Evolutionary conservation across 495 filamentous ascomycete genomes (phyloP).

Genomic region (Lasiosphaeria ovina): DNA sequence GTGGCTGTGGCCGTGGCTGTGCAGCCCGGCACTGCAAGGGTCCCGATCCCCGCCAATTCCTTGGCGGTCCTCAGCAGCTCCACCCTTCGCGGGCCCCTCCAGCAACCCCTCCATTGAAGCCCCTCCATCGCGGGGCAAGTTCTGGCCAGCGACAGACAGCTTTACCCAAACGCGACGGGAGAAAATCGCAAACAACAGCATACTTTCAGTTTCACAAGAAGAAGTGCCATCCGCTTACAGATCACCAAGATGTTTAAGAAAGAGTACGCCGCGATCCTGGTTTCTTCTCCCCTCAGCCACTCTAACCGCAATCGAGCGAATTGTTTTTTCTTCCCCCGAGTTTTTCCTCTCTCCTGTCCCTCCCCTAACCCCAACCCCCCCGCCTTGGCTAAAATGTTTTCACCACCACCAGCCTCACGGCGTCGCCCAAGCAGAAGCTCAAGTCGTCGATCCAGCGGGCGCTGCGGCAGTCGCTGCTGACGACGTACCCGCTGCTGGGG

Average conservation of each 20-base stretch:
- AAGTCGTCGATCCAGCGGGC: conserved; percentile 92
- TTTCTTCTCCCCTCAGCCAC: not conserved
- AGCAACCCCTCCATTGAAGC: conserved; percentile 21
- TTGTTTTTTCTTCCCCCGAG: not conserved
- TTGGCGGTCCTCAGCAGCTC: conserved; percentile 5
- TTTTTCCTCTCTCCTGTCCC: not conserved
- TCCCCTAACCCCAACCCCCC: not conserved
- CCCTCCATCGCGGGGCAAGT: conserved; percentile 26
- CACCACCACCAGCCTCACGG: conserved; percentile 56
- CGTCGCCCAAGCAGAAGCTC: conserved; percentile 87
- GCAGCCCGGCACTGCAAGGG: conserved; percentile 2
- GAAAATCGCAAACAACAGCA: not conserved
- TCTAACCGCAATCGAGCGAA: not conserved
- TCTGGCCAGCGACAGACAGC: not conserved
- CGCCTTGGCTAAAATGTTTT: not conserved
- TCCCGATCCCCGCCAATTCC: conserved; percentile 17
- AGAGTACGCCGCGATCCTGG: conserved; percentile 55
- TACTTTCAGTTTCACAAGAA: conserved; percentile 5
- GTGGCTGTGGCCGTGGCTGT: not conserved
- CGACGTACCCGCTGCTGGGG: conserved; percentile 81
- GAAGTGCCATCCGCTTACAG: conserved; percentile 4
- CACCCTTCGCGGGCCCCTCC: conserved; percentile 4
- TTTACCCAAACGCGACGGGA: not conserved
- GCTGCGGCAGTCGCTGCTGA: conserved; percentile 74
- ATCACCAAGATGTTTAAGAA: conserved; percentile 79